Evolutionary conservation across 495 filamentous ascomycete species (phyloP).

Genomic region (Neurospora sp.): DNA sequence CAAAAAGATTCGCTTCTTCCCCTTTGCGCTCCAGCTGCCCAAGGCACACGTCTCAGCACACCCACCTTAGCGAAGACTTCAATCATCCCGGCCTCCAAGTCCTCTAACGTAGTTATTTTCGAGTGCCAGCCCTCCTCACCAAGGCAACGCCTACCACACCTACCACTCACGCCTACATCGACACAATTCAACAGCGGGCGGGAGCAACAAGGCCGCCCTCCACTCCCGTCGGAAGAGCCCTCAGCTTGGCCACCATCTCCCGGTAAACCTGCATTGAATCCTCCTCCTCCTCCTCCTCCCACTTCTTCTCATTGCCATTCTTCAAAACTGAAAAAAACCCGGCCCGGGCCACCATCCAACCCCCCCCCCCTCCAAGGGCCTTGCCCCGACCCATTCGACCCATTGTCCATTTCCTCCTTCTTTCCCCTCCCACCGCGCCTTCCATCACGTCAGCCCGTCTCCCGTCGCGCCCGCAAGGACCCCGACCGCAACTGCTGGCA

Average conservation of each 20-base stretch:
- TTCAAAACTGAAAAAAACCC: neutral
- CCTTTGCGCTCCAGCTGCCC: neutral
- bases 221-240: neutral
- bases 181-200: neutral
- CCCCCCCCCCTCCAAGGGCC: neutral
- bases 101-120: neutral
- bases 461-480: neutral
- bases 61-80: too few relatives aligned
- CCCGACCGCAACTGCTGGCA: neutral
- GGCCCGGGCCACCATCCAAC: neutral
- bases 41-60: neutral
- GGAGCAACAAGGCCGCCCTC: neutral
- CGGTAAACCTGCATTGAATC: neutral
- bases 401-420: neutral
- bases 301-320: neutral
- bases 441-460: neutral
- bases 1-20: neutral
- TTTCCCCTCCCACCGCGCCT: neutral
- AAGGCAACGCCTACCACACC: neutral
- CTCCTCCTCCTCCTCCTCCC: neutral
- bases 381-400: neutral
- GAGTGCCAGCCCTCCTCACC: neutral
- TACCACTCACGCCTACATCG: neutral
- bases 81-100: neutral
- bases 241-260: neutral